These are phyloP conservation scores for Conoideocrella luteorostrata DNA, from an alignment of 2,329 filamentous ascomycete species.

Conservation along the genomic window DNA sequence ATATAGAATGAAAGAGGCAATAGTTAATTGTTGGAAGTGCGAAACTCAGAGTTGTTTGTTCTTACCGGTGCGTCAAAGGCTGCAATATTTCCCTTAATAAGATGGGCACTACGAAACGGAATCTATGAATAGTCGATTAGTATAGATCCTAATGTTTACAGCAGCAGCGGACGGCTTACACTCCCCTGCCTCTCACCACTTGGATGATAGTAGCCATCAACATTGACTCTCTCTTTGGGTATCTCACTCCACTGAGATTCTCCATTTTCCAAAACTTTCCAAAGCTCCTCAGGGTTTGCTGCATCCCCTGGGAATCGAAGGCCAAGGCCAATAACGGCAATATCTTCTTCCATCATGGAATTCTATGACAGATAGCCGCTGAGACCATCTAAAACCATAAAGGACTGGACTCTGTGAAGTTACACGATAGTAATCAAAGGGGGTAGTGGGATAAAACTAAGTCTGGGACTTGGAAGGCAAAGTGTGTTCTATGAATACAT, in stretches of 20 bases:
- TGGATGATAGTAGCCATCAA: constrained; percentile 48
- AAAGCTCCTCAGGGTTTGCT: constrained; percentile 36
- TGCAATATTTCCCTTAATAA: constrained; percentile 39
- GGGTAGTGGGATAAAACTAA: too few species aligned
- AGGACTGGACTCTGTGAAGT: too few species aligned
- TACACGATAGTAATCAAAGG: too few species aligned
- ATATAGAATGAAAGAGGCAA: not conserved
- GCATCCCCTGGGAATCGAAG: constrained; percentile 47
- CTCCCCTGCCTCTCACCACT: constrained; percentile 42
- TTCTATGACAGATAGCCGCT: too few species aligned
- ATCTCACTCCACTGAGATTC: constrained; percentile 44
- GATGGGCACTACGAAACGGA: constrained; percentile 43
- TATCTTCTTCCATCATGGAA: constrained; percentile 39
- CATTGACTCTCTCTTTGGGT: constrained; percentile 42
- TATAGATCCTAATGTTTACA: not conserved
- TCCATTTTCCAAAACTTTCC: constrained; percentile 39
- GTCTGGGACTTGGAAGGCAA: not conserved
- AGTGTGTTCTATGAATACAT: too few species aligned
- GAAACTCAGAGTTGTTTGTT: not conserved
- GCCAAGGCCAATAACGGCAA: constrained; percentile 46
- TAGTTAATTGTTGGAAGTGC: not conserved
- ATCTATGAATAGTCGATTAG: constrained; percentile 26
- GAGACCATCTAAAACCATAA: too few species aligned
- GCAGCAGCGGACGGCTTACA: constrained; percentile 25
- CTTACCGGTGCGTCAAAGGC: constrained; percentile 44